These are phyloP conservation scores for Magnaporthiopsis rhizophila DNA, from an alignment of 2,329 filamentous ascomycete species.

Conservation along the genomic window DNA sequence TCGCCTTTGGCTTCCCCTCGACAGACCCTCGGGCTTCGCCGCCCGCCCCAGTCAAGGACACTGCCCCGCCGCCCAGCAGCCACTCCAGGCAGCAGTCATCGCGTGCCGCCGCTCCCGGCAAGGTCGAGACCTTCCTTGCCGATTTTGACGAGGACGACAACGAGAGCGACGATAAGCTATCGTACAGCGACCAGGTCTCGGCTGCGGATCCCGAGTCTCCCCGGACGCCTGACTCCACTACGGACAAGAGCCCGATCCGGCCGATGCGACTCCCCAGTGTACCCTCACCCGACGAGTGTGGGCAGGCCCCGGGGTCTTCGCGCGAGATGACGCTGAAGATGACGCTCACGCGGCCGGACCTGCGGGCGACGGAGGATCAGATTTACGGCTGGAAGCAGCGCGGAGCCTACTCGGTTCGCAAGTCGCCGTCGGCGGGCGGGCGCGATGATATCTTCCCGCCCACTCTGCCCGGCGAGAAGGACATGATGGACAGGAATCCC, in stretches of 20 bases:
- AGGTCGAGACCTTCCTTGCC: slow-evolving; percentile 47
- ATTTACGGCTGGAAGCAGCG: slow-evolving; percentile 56
- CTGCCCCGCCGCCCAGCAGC: slow-evolving; percentile 20
- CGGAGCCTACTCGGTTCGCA: slow-evolving; percentile 39
- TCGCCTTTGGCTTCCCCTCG: slow-evolving; percentile 86
- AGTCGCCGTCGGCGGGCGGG: slow-evolving; percentile 16
- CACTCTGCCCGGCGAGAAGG: slow-evolving; percentile 32
- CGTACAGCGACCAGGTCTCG: slow-evolving; percentile 48
- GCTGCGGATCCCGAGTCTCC: slow-evolving; percentile 52
- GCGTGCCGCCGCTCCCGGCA: slow-evolving; percentile 14
- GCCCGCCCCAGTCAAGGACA: slow-evolving; percentile 22
- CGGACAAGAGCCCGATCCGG: slow-evolving; percentile 28
- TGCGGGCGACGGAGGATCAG: slow-evolving; percentile 66
- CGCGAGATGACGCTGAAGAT: slow-evolving; percentile 94
- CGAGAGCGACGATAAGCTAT: slow-evolving; percentile 44
- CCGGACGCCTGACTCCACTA: slow-evolving; percentile 39
- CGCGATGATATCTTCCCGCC: slow-evolving; percentile 26
- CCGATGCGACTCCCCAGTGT: slow-evolving; percentile 24
- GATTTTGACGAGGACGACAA: slow-evolving; percentile 33
- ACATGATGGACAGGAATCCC: slow-evolving; percentile 46
- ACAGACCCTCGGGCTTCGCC: slow-evolving; percentile 30
- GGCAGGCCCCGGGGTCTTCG: slow-evolving; percentile 47
- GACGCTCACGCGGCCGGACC: slow-evolving; percentile 85
- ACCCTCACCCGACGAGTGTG: slow-evolving; percentile 29
- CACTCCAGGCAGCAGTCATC: too few species aligned